These are phyloP conservation scores for Aspergillus funiculosus DNA, from an alignment of 495 filamentous ascomycete species.

Conservation along the genomic window DNA sequence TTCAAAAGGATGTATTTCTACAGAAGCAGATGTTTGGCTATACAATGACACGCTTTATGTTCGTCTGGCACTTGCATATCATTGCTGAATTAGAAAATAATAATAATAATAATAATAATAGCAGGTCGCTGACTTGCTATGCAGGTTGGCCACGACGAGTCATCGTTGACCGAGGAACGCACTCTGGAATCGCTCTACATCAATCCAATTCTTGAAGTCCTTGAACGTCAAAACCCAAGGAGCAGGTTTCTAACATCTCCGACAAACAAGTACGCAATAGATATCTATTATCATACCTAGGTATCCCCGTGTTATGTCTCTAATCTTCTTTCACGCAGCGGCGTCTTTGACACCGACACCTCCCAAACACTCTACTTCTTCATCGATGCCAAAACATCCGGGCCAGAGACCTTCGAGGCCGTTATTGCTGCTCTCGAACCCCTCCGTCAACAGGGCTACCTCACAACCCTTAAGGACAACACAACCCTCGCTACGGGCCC, in stretches of 20 bases:
- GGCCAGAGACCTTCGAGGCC: conserved; percentile 44
- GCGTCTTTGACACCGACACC: conserved; percentile 46
- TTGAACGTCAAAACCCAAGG: conserved; percentile 45
- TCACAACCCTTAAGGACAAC: conserved; percentile 52
- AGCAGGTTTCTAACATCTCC: conserved; percentile 32
- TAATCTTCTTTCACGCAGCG: conserved; percentile 24
- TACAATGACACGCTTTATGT: conserved; percentile 59
- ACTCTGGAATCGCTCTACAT: conserved; percentile 54
- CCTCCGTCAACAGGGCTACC: conserved; percentile 55
- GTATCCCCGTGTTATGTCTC: too few relatives aligned
- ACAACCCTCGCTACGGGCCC: conserved; percentile 45
- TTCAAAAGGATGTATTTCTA: conserved; percentile 57
- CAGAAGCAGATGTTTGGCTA: conserved; percentile 89
- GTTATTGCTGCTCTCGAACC: conserved; percentile 60
- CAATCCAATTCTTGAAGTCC: conserved; percentile 49
- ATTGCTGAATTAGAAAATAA: too few relatives aligned
- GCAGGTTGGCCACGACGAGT: conserved; percentile 52
- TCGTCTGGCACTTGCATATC: conserved; percentile 15
- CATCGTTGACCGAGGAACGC: conserved; percentile 42
- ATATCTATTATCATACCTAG: background rate
- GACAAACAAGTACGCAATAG: conserved; percentile 34
- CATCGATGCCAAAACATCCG: conserved; percentile 64
- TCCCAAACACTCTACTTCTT: conserved; percentile 62
- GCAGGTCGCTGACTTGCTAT: too few relatives aligned
- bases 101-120: too few relatives aligned